phyloP scores from a whole-genome alignment of 192 early-diverging fungal species.

The Entomortierella chlamydospora region DNA sequence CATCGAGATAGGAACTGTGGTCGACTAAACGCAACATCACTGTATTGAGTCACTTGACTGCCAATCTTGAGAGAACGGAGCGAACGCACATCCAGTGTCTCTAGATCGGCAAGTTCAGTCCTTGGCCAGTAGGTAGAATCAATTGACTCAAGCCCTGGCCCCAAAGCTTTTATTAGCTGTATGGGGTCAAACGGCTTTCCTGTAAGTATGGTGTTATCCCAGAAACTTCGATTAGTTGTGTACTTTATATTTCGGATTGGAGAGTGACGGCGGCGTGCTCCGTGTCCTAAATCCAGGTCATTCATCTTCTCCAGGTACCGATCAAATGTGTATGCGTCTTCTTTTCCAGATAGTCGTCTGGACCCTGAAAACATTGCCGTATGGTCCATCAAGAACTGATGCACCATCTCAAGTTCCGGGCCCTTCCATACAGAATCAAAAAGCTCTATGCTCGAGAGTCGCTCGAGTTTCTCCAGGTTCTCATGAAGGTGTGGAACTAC shows the following conservation, averaged over 20 bases:
- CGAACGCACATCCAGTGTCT: conserved; percentile 14
- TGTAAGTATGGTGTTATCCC: conserved; percentile 10
- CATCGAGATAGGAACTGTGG: conserved; percentile 35
- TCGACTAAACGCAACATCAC: conserved; percentile 20
- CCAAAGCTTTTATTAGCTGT: conserved; percentile 21
- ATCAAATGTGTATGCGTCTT: not conserved
- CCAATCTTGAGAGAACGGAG: conserved; percentile 14
- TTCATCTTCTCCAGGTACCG: not conserved
- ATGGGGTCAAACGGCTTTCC: conserved; percentile 24
- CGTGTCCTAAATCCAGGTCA: not conserved
- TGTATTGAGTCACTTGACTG: conserved; percentile 1
- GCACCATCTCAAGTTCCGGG: conserved; percentile 20
- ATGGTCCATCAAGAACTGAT: conserved; percentile 24
- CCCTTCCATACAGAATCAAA: conserved; percentile 22
- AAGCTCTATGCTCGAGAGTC: conserved; percentile 20
- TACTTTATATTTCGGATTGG: conserved; percentile 31
- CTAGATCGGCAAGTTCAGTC: conserved; percentile 9
- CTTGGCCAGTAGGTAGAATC: conserved; percentile 21
- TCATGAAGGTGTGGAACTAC: conserved; percentile 17
- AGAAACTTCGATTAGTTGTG: conserved; percentile 2
- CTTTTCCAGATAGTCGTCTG: not conserved
- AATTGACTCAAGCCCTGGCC: conserved; percentile 29
- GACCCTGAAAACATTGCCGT: conserved; percentile 13
- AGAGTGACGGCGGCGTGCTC: not conserved
- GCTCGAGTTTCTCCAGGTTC: conserved; percentile 9